Conservation (phyloP, 73 alveolate species). For the Paramecium sonneborni region DNA sequence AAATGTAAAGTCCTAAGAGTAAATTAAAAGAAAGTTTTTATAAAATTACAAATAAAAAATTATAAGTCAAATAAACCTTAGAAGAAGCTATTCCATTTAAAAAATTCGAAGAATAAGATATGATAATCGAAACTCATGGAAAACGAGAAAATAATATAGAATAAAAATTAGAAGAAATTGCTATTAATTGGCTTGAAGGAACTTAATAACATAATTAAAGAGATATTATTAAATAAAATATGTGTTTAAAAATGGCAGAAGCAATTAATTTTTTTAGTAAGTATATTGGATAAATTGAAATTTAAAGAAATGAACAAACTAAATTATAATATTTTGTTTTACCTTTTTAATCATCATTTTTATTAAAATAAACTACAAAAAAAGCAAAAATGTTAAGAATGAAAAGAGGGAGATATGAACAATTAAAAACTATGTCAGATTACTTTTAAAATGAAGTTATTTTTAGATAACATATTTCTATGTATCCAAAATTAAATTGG, state of each 20-base stretch:
- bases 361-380: constrained; percentile 3
- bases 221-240: not conserved
- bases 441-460: constrained; percentile 1
- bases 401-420: not conserved
- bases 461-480: not conserved
- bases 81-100: constrained; percentile 51
- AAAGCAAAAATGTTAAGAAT: not conserved
- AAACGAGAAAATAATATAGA: constrained; percentile 9
- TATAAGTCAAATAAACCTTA: not conserved
- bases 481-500: not conserved
- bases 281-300: constrained; percentile 48
- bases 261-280: constrained; percentile 36
- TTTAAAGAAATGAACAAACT: not conserved
- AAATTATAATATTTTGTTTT: not conserved
- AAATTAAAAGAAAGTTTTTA: constrained; percentile 32
- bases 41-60: constrained; percentile 9
- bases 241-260: constrained; percentile 43
- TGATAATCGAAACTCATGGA: not conserved
- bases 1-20: not conserved
- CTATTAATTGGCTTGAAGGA: constrained; percentile 38
- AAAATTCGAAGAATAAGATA: constrained; percentile 31
- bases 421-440: constrained; percentile 14
- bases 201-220: not conserved
- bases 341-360: constrained; percentile 26
- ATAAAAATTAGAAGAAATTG: not conserved